A percentile compares a stretch with the other conserved stretches of the same genome.
These are phyloP conservation scores for Mallotus repandus DNA, from an alignment of 441 rosid genomes.

Conservation along the genomic window DNA sequence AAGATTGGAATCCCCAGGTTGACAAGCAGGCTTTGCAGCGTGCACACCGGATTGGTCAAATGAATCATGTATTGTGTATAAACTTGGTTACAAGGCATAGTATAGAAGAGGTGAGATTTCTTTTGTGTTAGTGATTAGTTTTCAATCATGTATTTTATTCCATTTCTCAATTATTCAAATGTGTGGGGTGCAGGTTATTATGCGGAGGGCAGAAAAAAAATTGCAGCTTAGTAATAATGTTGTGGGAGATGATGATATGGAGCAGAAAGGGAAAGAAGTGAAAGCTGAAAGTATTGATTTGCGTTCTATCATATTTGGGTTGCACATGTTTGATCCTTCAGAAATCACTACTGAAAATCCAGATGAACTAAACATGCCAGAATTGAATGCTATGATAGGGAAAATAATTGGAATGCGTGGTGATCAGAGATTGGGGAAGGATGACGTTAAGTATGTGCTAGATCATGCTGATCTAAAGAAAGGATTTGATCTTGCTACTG, in stretches of 20 bases:
- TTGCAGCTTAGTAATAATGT: conserved; percentile 79
- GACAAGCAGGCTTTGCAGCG: conserved; percentile 88
- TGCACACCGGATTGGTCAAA: conserved; percentile 92
- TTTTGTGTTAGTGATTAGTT: conserved; percentile 12
- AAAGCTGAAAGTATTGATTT: conserved; percentile 53
- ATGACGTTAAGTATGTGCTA: conserved; percentile 49
- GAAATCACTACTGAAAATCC: conserved; percentile 43
- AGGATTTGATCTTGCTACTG: conserved; percentile 19
- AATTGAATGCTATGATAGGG: conserved; percentile 57
- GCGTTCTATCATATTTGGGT: conserved; percentile 67
- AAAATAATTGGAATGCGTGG: conserved; percentile 64
- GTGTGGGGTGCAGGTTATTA: conserved; percentile 55
- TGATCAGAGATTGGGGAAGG: conserved; percentile 36
- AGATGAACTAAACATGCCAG: conserved; percentile 46
- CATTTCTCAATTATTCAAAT: conserved; percentile 2
- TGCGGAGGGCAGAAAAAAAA: conserved; percentile 79
- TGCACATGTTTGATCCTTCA: conserved; percentile 65
- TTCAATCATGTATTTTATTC: conserved; percentile 11
- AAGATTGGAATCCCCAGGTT: conserved; percentile 98
- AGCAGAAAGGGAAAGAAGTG: conserved; percentile 51
- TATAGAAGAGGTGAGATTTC: conserved; percentile 69
- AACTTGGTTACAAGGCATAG: conserved; percentile 66
- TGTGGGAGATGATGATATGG: conserved; percentile 51
- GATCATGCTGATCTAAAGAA: conserved; percentile 37
- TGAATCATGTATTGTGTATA: conserved; percentile 76